Percentiles rank a stretch among this genome's conserved stretches.
Conservation (phyloP, 192 early-diverging fungal genomes). For the Coemansia sp. region DNA sequence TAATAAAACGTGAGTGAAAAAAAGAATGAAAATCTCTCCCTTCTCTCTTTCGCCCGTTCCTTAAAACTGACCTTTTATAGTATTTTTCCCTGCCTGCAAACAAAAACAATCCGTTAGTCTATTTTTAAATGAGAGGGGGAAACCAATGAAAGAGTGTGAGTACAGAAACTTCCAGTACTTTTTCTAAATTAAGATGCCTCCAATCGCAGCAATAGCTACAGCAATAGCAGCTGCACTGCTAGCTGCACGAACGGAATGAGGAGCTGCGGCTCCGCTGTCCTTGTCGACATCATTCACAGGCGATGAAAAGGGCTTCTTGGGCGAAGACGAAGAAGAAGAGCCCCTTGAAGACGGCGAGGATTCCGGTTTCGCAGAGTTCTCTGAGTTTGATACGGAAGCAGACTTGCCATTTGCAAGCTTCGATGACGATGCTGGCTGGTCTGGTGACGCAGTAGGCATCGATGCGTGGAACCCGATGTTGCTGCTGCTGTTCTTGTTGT, state of each 20-base stretch:
- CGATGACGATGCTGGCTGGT: not conserved
- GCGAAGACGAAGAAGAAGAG: too few relatives aligned
- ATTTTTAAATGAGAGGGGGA: not conserved
- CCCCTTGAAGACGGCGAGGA: not conserved
- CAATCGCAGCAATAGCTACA: not conserved
- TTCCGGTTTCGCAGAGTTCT: not conserved
- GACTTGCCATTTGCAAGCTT: not conserved
- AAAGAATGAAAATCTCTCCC: not conserved
- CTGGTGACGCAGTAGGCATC: conserved; percentile 4
- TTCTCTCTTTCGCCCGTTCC: not conserved
- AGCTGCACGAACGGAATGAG: not conserved
- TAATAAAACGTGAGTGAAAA: not conserved
- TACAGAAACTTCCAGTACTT: not conserved
- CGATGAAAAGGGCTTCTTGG: not conserved
- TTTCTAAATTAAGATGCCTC: conserved; percentile 1
- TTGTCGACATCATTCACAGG: not conserved
- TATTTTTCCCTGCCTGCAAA: not conserved
- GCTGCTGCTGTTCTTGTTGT: not conserved
- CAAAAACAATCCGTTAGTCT: not conserved
- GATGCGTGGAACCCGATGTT: conserved; percentile 3
- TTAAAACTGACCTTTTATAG: not conserved
- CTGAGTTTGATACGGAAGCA: not conserved
- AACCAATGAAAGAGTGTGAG: not conserved
- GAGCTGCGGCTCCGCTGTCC: conserved; percentile 1
- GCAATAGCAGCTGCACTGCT: conserved; percentile 1